Evolutionary conservation across 441 rosid species (phyloP).

Genomic region (Jatropha multifida): DNA sequence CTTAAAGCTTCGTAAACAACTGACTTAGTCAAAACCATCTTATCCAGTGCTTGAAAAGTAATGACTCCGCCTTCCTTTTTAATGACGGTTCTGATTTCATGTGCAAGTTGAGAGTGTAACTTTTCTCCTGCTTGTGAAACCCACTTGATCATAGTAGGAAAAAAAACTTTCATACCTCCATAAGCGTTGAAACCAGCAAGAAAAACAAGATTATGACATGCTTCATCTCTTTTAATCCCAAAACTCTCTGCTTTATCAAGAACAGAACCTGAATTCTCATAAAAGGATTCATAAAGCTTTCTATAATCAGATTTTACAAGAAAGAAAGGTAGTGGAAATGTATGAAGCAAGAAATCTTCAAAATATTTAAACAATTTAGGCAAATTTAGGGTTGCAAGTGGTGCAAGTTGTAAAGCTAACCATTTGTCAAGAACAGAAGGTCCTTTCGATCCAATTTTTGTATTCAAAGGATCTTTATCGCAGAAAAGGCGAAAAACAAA

Average conservation of each 20-base stretch:
- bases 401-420: conserved; percentile 59
- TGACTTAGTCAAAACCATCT: conserved; percentile 61
- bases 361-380: conserved; percentile 34
- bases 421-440: conserved; percentile 49
- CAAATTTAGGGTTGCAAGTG: conserved; percentile 44
- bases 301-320: conserved; percentile 48
- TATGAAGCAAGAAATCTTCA: conserved; percentile 51
- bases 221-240: conserved; percentile 57
- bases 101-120: conserved; percentile 45
- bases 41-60: conserved; percentile 49
- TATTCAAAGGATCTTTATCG: conserved; percentile 48
- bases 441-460: conserved; percentile 50
- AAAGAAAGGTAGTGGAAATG: conserved; percentile 44
- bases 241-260: conserved; percentile 50
- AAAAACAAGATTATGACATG: conserved; percentile 62
- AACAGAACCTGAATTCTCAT: conserved; percentile 29
- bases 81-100: conserved; percentile 57
- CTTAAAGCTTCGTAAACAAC: conserved; percentile 57
- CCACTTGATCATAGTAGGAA: conserved; percentile 52
- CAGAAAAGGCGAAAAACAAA: conserved; percentile 54
- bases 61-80: conserved; percentile 45
- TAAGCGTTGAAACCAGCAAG: conserved; percentile 60
- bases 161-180: conserved; percentile 50
- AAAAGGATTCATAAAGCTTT: conserved; percentile 52
- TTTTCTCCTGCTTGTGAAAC: conserved; percentile 47